phyloP scores from a whole-genome alignment of 805 yeast genomes.

The Yamadazyma sp. region DNA sequence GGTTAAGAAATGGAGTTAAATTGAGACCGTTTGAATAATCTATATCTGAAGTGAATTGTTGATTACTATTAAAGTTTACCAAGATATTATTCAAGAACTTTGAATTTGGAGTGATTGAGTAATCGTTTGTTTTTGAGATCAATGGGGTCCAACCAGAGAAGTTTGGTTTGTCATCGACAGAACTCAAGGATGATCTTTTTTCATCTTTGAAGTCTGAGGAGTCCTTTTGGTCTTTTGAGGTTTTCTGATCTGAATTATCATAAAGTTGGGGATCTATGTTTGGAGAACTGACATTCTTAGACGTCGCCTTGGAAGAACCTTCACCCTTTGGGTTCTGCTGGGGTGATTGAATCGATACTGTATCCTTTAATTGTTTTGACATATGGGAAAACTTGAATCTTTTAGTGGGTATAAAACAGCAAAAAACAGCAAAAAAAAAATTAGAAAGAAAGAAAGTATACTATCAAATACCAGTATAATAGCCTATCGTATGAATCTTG shows the following conservation, averaged over 20 bases:
- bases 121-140: conserved; percentile 36
- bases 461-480: no score
- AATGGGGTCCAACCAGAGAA: conserved; percentile 44
- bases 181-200: background rate
- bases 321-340: no score
- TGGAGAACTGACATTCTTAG: no score
- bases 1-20: conserved; percentile 41
- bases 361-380: no score
- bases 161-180: conserved; percentile 3
- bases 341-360: no score
- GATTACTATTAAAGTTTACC: conserved; percentile 13
- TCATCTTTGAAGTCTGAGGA: background rate
- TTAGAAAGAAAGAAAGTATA: no score
- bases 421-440: no score
- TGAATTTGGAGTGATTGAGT: conserved; percentile 36
- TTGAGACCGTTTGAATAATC: conserved; percentile 35
- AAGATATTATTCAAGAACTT: conserved; percentile 18
- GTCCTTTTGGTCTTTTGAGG: conserved; percentile 5
- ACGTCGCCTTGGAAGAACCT: no score
- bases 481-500: no score
- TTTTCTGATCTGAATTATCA: no score
- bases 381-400: no score
- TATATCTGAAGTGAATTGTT: conserved; percentile 15
- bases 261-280: conserved; percentile 35
- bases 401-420: no score